Evolutionary conservation across 1,284 basidiomycete genomes (phyloP).

Genomic region (Melampsora larici-populina): DNA sequence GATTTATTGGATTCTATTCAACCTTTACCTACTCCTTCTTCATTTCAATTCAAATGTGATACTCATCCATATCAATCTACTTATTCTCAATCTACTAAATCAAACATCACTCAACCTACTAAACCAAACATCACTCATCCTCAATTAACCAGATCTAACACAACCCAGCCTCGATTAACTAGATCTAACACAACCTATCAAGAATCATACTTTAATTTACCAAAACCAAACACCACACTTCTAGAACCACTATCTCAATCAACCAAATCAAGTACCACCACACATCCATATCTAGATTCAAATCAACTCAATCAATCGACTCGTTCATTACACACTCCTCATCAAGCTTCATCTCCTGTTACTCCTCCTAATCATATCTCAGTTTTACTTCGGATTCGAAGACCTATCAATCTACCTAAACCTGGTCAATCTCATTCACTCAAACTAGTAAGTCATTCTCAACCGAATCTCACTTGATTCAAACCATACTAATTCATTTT

Average conservation of each 20-base stretch:
- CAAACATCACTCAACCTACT: too few relatives aligned
- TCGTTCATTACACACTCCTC: neutral
- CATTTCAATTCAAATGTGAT: neutral
- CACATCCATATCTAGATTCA: neutral
- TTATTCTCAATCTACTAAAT: too few relatives aligned
- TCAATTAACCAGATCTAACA: too few relatives aligned
- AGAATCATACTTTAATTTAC: too few relatives aligned
- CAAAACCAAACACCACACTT: too few relatives aligned
- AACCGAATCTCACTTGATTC: neutral
- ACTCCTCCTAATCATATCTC: neutral
- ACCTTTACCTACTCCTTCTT: neutral
- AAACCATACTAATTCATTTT: too few relatives aligned
- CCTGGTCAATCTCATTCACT: neutral
- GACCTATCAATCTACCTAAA: neutral
- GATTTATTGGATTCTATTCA: neutral
- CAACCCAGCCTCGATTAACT: too few relatives aligned
- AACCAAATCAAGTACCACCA: neutral
- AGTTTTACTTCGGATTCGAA: slow-evolving; percentile 7
- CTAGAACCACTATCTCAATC: neutral
- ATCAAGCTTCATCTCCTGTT: neutral
- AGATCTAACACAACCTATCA: too few relatives aligned
- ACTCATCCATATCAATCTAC: too few relatives aligned
- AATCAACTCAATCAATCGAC: neutral
- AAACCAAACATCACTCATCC: too few relatives aligned
- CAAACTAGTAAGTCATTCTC: neutral